phyloP scores from a whole-genome alignment of 495 filamentous ascomycete species.

The Chaetomium fimeti region DNA sequence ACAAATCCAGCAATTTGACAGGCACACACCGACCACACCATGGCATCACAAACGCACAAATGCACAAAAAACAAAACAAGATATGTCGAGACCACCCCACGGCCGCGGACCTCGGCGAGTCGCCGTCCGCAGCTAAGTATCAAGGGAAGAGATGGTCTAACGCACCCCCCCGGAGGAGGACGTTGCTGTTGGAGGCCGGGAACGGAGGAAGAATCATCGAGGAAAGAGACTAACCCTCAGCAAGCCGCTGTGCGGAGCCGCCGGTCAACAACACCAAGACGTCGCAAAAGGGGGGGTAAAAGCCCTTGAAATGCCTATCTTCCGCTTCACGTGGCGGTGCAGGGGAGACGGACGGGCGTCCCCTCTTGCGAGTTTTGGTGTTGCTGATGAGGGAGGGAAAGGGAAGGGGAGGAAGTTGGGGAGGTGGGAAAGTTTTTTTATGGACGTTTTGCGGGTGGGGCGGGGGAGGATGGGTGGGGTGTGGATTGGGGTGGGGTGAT shows the following conservation, averaged over 20 bases:
- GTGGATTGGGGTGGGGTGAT: background rate
- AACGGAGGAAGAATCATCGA: constrained; percentile 43
- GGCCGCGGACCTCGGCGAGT: constrained; percentile 32
- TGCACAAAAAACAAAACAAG: constrained; percentile 1
- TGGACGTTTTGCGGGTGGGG: background rate
- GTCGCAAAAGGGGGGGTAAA: background rate
- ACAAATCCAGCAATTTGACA: background rate
- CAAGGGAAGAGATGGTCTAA: constrained; percentile 34
- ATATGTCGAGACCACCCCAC: constrained; percentile 41
- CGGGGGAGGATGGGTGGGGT: background rate
- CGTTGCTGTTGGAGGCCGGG: constrained; percentile 39
- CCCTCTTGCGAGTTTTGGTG: background rate
- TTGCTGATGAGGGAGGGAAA: constrained; percentile 16
- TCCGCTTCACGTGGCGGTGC: constrained; percentile 39
- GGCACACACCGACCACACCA: background rate
- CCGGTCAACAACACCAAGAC: constrained; percentile 7
- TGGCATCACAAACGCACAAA: background rate
- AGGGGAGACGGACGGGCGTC: constrained; percentile 14
- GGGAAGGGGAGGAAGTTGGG: constrained; percentile 10
- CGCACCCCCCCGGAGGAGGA: background rate
- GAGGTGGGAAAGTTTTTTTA: constrained; percentile 3
- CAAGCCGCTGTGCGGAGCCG: constrained; percentile 41
- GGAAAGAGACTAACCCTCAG: constrained; percentile 37
- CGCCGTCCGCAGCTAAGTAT: constrained; percentile 28
- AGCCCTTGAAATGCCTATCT: background rate